These are phyloP conservation scores for Erodium trifolium DNA, from an alignment of 441 rosid species.

Conservation along the genomic window DNA sequence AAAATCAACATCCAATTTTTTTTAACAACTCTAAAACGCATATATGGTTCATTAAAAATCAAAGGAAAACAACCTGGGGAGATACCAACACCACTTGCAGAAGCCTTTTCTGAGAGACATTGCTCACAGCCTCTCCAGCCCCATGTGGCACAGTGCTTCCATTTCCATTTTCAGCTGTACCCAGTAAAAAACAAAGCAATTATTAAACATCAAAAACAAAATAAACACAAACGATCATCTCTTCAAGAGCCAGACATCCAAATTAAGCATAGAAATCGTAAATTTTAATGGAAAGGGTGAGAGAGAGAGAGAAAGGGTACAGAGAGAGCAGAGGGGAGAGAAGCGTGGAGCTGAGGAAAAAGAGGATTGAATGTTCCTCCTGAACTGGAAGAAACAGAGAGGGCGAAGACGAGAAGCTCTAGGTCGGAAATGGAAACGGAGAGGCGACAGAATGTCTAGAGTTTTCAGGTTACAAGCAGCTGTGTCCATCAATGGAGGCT, in stretches of 20 bases:
- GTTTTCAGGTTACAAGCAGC: slow-evolving; percentile 26
- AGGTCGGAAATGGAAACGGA: slow-evolving; percentile 23
- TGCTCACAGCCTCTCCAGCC: slow-evolving; percentile 35
- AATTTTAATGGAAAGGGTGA: background rate
- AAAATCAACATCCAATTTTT: background rate
- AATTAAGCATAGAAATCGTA: background rate
- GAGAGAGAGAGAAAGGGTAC: slow-evolving; percentile 22
- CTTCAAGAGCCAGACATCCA: no score
- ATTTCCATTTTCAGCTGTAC: slow-evolving; percentile 38
- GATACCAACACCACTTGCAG: slow-evolving; percentile 89
- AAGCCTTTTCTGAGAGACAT: slow-evolving; percentile 41
- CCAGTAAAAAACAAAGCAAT: slow-evolving; percentile 12
- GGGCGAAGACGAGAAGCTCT: slow-evolving; percentile 29
- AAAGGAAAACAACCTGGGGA: slow-evolving; percentile 51
- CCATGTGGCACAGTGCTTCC: slow-evolving; percentile 38
- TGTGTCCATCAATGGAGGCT: slow-evolving; percentile 2
- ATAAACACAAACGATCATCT: background rate
- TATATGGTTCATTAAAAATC: background rate
- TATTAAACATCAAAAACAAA: background rate
- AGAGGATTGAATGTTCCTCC: slow-evolving; percentile 24
- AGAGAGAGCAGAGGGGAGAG: slow-evolving; percentile 31
- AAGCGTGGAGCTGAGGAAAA: slow-evolving; percentile 24
- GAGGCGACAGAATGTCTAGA: slow-evolving; percentile 32
- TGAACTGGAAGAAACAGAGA: slow-evolving; percentile 23
- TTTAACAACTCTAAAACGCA: background rate